Conservation (phyloP, 257 asterid species). For the Sherardia arvensis region DNA sequence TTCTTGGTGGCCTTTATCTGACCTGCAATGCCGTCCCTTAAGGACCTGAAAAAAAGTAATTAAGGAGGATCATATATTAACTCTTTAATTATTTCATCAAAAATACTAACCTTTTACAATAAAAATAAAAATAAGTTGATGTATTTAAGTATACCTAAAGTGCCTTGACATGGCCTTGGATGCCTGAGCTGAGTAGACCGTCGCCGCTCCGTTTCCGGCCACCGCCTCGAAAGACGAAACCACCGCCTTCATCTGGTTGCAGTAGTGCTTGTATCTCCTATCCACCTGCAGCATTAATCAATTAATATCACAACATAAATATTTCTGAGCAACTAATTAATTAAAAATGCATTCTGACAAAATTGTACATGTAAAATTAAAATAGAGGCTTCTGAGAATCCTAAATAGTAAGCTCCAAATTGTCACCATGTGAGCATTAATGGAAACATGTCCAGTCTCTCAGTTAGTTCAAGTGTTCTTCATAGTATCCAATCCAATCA, state of each 20-base stretch:
- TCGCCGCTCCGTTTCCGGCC: conserved; percentile 60
- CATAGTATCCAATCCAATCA: not conserved
- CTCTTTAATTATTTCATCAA: no score
- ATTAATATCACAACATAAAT: not conserved
- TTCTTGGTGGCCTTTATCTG: conserved; percentile 40
- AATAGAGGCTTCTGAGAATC: not conserved
- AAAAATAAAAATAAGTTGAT: no score
- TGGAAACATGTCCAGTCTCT: not conserved
- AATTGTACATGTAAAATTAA: not conserved
- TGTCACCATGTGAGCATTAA: not conserved
- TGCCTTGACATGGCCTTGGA: conserved; percentile 56
- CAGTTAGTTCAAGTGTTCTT: not conserved
- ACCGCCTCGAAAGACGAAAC: conserved; percentile 50
- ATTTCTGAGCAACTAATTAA: not conserved
- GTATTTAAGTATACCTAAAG: no score
- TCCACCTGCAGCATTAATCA: conserved; percentile 40
- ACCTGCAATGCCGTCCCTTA: conserved; percentile 42
- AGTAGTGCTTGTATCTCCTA: conserved; percentile 53
- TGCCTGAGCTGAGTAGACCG: conserved; percentile 51
- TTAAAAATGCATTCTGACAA: not conserved
- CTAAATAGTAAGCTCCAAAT: not conserved
- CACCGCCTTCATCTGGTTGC: conserved; percentile 51
- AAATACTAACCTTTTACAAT: no score
- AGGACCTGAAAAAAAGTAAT: conserved; percentile 49
- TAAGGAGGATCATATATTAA: no score